A percentile compares a stretch with the other conserved stretches of the same genome.
Conservation (phyloP, 331 rosid species). For the Malus hybrid region DNA sequence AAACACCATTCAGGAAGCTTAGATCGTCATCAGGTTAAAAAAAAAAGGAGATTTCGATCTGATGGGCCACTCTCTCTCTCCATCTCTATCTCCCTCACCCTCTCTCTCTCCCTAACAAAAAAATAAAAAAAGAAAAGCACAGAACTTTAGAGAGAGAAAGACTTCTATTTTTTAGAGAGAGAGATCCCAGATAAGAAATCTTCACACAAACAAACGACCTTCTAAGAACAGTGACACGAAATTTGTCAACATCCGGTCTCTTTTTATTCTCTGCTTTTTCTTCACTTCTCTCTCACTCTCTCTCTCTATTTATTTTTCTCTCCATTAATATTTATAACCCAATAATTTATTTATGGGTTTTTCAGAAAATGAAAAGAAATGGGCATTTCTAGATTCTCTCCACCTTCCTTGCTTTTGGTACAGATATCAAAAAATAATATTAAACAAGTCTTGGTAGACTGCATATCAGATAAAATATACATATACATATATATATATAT, state of each 20-base stretch:
- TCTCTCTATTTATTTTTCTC: constrained; percentile 5
- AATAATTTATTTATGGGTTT: constrained; percentile 23
- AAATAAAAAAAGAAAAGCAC: not conserved
- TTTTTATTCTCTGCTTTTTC: constrained; percentile 95
- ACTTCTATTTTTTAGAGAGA: constrained; percentile 25
- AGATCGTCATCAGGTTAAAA: constrained; percentile 69
- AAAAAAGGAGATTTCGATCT: constrained; percentile 86
- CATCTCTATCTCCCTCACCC: constrained; percentile 38
- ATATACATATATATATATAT: not conserved
- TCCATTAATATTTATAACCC: constrained; percentile 9
- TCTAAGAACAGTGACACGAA: constrained; percentile 99
- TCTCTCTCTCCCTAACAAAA: constrained; percentile 14
- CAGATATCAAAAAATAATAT: constrained; percentile 16
- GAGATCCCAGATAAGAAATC: constrained; percentile 97
- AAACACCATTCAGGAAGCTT: constrained; percentile 60
- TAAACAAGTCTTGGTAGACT: not conserved
- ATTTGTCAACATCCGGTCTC: constrained; percentile 99
- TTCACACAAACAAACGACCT: constrained; percentile 97
- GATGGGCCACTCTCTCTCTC: constrained; percentile 83
- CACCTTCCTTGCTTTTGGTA: constrained; percentile 43
- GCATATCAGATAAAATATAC: constrained; percentile 11
- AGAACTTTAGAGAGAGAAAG: constrained; percentile 24
- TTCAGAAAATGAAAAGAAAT: constrained; percentile 29
- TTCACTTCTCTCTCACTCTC: constrained; percentile 41
- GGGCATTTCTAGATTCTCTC: constrained; percentile 83